A percentile compares a stretch with the other conserved stretches of the same genome.
phyloP scores from a whole-genome alignment of 306 rosid genomes.

The Lupinus albus region DNA sequence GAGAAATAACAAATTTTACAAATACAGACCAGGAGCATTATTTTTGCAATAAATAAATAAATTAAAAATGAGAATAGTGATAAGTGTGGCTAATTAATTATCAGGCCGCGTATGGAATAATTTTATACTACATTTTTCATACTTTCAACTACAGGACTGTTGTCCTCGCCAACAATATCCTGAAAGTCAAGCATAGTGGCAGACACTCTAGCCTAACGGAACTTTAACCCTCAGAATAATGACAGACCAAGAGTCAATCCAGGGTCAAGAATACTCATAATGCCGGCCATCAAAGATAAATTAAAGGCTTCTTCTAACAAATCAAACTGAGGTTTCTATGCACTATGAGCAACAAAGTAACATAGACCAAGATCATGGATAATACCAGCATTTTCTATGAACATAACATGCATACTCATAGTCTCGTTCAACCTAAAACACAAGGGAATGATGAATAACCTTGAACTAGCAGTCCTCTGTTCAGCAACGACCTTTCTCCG shows the following conservation, averaged over 20 bases:
- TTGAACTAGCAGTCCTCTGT: conserved; percentile 98
- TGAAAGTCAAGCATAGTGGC: not conserved
- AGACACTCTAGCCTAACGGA: conserved; percentile 8
- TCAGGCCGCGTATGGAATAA: conserved; percentile 2
- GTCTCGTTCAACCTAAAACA: conserved; percentile 31
- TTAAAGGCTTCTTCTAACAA: conserved; percentile 5
- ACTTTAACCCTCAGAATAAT: not conserved
- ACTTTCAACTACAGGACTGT: conserved; percentile 1
- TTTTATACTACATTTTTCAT: not conserved
- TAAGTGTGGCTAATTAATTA: not conserved
- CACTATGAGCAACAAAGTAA: conserved; percentile 12
- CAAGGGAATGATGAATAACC: conserved; percentile 58
- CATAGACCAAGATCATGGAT: conserved; percentile 30
- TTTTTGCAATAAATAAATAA: not conserved
- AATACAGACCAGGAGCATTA: conserved; percentile 2
- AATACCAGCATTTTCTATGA: conserved; percentile 11
- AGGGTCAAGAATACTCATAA: conserved; percentile 16
- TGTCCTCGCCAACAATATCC: not conserved
- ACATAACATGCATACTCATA: conserved; percentile 26
- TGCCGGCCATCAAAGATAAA: conserved; percentile 26
- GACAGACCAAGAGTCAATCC: conserved; percentile 30
- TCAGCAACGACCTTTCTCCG: conserved; percentile 91
- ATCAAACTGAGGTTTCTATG: conserved; percentile 2
- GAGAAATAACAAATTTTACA: conserved; percentile 16
- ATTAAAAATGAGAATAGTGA: conserved; percentile 22